These are phyloP conservation scores for Pseudocercospora fuligena DNA, from an alignment of 2,329 filamentous ascomycete genomes.

Conservation along the genomic window DNA sequence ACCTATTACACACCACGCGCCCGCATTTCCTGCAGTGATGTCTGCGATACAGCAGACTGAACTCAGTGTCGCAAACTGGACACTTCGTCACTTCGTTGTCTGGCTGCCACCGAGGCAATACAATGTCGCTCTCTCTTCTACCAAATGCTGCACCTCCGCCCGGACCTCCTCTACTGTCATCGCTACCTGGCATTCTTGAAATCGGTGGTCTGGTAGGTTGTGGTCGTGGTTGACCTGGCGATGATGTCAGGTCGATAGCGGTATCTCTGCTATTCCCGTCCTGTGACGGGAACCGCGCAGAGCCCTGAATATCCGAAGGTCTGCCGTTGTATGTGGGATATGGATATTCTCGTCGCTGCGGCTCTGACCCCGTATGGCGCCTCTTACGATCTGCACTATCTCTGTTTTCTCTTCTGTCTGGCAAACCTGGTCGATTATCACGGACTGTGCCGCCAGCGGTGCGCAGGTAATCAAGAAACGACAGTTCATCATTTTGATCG, in stretches of 20 bases:
- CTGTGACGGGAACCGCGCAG: conserved; percentile 2
- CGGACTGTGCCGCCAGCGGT: conserved; percentile 32
- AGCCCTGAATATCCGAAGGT: conserved; percentile 7
- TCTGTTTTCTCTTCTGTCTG: conserved; percentile 13
- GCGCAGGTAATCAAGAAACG: conserved; percentile 34
- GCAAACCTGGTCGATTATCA: conserved; percentile 6
- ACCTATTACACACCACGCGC: conserved; percentile 84
- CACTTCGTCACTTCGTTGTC: conserved; percentile 82
- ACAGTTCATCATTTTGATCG: conserved; percentile 24
- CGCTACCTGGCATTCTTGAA: conserved; percentile 17
- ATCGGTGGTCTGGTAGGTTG: conserved; percentile 3
- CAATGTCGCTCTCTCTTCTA: conserved; percentile 49
- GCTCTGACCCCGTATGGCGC: conserved; percentile 33
- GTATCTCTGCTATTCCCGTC: conserved; percentile 23
- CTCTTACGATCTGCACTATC: conserved; percentile 38
- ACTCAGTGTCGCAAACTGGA: conserved; percentile 79
- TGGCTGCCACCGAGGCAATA: conserved; percentile 82
- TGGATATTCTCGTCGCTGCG: conserved; percentile 32
- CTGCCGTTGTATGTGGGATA: conserved; percentile 21
- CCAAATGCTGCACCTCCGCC: background rate
- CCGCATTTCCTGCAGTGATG: conserved; percentile 98
- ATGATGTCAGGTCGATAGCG: conserved; percentile 35
- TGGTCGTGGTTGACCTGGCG: conserved; percentile 11
- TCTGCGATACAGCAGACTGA: conserved; percentile 84
- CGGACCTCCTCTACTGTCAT: conserved; percentile 5